Conservation (phyloP, 176 grass and related monocot species). For the Eremochloa ophiuroides region DNA sequence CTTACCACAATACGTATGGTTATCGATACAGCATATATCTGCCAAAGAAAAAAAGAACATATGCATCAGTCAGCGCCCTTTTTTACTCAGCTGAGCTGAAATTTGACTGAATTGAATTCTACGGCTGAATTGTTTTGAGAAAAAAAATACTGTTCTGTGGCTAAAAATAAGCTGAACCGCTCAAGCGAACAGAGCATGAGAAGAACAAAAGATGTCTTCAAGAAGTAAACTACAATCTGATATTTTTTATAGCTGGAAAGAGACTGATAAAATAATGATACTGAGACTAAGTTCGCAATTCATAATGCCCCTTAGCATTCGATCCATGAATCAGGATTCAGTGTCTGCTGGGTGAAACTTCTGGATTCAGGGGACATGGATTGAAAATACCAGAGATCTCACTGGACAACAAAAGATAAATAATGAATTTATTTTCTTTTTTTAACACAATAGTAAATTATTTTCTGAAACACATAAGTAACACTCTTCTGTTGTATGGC, state of each 20-base stretch:
- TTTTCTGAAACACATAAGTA: not conserved
- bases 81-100: no score
- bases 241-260: not conserved
- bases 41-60: constrained; percentile 12
- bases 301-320: not conserved
- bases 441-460: not conserved
- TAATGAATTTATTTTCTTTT: not conserved
- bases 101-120: no score
- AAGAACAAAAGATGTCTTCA: not conserved
- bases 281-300: not conserved
- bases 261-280: not conserved
- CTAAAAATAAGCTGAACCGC: no score
- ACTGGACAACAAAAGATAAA: not conserved
- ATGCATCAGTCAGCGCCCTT: not conserved
- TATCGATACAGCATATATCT: constrained; percentile 70
- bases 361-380: not conserved
- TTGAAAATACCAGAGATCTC: not conserved
- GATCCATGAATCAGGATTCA: not conserved
- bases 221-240: not conserved
- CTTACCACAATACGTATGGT: constrained; percentile 70
- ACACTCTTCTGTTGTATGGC: not conserved
- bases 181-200: no score
- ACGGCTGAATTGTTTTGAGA: no score
- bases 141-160: no score
- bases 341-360: not conserved